phyloP scores from a whole-genome alignment of 1,139 yeast species.

The Zhuliangozyma blackwelliae region DNA sequence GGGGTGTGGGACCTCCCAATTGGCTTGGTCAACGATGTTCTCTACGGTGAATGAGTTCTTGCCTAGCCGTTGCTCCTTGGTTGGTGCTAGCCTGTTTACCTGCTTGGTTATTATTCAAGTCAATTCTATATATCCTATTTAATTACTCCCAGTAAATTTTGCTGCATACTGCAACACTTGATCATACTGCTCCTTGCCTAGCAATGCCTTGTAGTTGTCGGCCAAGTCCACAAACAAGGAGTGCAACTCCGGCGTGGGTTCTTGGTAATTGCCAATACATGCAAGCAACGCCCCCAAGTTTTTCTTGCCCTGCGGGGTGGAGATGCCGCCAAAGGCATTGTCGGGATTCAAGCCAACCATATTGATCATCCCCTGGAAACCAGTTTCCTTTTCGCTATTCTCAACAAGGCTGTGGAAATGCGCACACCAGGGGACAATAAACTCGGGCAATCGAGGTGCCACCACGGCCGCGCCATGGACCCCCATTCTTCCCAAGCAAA shows the following conservation, averaged over 20 bases:
- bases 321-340: constrained; percentile 49
- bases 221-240: constrained; percentile 43
- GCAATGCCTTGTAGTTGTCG: constrained; percentile 42
- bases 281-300: constrained; percentile 55
- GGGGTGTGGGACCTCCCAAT: constrained; percentile 86
- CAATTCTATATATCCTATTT: background rate
- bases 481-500: constrained; percentile 89
- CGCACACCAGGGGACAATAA: constrained; percentile 63
- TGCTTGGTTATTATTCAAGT: background rate
- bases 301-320: constrained; percentile 42
- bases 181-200: constrained; percentile 39
- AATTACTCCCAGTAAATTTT: background rate
- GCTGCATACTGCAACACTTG: constrained; percentile 23
- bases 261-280: constrained; percentile 58
- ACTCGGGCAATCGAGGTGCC: constrained; percentile 53
- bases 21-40: constrained; percentile 62
- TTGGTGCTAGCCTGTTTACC: background rate
- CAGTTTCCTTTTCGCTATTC: constrained; percentile 76
- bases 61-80: no score
- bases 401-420: constrained; percentile 63
- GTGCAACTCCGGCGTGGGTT: constrained; percentile 45
- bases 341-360: constrained; percentile 64
- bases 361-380: constrained; percentile 72
- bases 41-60: constrained; percentile 35
- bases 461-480: constrained; percentile 49